Conservation (phyloP, 2,329 filamentous ascomycete genomes). For the Paecilomyces dactylethromorphus region DNA sequence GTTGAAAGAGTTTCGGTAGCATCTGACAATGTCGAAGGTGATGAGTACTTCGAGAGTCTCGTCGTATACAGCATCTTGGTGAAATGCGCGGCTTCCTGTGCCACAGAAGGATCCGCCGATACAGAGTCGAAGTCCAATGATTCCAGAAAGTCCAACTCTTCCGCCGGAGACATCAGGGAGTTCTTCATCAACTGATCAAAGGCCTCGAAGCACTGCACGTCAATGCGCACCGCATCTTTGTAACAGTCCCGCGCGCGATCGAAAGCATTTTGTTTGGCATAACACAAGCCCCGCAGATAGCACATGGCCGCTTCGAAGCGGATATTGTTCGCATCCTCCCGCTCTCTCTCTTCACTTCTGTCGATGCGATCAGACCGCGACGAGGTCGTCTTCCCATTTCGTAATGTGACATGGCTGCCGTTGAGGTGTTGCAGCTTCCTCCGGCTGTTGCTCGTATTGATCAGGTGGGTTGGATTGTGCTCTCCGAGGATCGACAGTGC, state of each 20-base stretch:
- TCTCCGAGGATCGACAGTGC: constrained; percentile 82
- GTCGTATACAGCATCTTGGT: constrained; percentile 96
- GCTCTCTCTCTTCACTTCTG: constrained; percentile 54
- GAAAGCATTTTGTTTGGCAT: constrained; percentile 94
- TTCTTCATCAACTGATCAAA: constrained; percentile 98
- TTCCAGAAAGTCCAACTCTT: constrained; percentile 85
- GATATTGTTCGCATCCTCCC: constrained; percentile 67
- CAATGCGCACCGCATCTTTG: constrained; percentile 92
- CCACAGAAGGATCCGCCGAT: constrained; percentile 58
- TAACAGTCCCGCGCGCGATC: constrained; percentile 97
- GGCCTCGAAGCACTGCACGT: constrained; percentile 96
- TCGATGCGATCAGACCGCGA: constrained; percentile 46
- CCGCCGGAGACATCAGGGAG: constrained; percentile 77
- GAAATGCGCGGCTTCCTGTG: constrained; percentile 86
- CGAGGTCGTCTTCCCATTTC: constrained; percentile 39
- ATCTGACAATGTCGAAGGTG: constrained; percentile 71
- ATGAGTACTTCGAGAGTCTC: constrained; percentile 87
- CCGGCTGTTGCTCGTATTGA: constrained; percentile 58
- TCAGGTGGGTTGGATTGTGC: constrained; percentile 85
- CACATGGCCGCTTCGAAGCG: constrained; percentile 97
- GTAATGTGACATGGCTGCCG: constrained; percentile 44
- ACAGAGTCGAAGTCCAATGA: constrained; percentile 87
- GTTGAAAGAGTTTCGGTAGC: constrained; percentile 88
- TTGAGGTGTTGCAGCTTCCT: constrained; percentile 67
- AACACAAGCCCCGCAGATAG: constrained; percentile 87